Evolutionary conservation across 441 rosid genomes (phyloP), one percentile per base, ranked within the genome.

Genomic region (Eruca vesicaria): DNA sequence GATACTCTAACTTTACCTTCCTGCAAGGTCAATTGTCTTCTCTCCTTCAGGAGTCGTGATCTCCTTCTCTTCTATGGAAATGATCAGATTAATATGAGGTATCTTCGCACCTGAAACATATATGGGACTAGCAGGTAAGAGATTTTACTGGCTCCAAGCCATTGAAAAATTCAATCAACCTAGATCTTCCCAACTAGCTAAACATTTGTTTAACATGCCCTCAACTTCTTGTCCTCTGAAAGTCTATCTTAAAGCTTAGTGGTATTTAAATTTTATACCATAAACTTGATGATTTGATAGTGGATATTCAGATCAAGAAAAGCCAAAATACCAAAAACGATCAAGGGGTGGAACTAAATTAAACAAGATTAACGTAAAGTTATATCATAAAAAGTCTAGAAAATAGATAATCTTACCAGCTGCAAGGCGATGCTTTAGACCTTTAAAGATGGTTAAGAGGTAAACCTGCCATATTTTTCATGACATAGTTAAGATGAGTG

Each of bases 351-450:
- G n/a, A n/a, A n/a, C n/a, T n/a, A 21, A 26, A 35, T 0, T 31
- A 16, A 35, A 57, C 20, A 45, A 9, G 26, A 63, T 48, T 16
- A 31, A 56, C 14, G 1, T 29, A 12, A 31, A 52, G 38, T 50
- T 74, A 59, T 33, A 28, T 60, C 66, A 38, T 29, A 33, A 48
- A 15, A 36, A 50, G 19, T 18, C 50, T 41, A 41, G 33, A 73
- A 56, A 59, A 61, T 28, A 68, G 74, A 73, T 11, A 59, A 68
- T 28, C 53, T 83, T 89, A 92, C 99, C 98, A 75, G 98, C 97
- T 74, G 99, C 99, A 81, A 90, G 97, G 73, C 96, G 93, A 84
- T 92, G 91, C 80, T 88, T 92, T 81, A 94, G 93, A 82, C 93
- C 91, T 85, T 87, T 92, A 79, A 94, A 82, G 74, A 90, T 82